Evolutionary conservation across 2,329 filamentous ascomycete species (phyloP), one percentile per base, ranked within the genome.

Genomic region (Metarhizium robertsii): DNA sequence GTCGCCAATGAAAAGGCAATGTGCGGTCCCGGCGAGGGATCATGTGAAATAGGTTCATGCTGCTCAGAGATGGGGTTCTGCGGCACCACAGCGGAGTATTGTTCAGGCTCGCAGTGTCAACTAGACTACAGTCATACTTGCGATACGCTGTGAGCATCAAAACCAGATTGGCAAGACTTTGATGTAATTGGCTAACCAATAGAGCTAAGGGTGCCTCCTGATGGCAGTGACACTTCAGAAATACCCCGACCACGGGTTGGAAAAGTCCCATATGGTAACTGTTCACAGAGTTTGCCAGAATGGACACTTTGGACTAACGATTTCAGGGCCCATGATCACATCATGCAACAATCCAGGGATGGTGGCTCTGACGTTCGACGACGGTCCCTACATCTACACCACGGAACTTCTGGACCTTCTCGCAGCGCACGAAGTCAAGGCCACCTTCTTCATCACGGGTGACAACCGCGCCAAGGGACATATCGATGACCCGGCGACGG

Each of bases 341-440:
- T 66, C 61, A 11, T 73, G 71, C 59, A 67, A 61, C 1, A 57
- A 57, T 13, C 67, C 69, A 1, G 71, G 68, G 25, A 65, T 66
- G 54, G 65, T 75, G 42, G 75, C 76, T 1, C 64, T 79, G 30
- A 77, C 75, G 1, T 77, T 72, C 60, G 76, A 78, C 58, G 76
- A 79, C 53, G 75, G 75, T 0, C 76, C 76, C 0, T 73, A 67
- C 56, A 54, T 59, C 3, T 77, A 70, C 60, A 79, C 77, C 4
- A 58, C 60, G 6, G 62, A 65, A 10, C 61, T 79, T 5, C 69
- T 79, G 29, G 69, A 75, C 55, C 52, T 70, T 1, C 58, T 75
- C 13, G 63, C 66, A 25, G 47, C 63, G 4, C 61, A 64, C 34
- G 49, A 66, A 5, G 62, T 67, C 53, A 69, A 67, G 50, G 73